Evolutionary conservation across 371 early-diverging fungal species (phyloP).

Genomic region (Chytridiales sp.): DNA sequence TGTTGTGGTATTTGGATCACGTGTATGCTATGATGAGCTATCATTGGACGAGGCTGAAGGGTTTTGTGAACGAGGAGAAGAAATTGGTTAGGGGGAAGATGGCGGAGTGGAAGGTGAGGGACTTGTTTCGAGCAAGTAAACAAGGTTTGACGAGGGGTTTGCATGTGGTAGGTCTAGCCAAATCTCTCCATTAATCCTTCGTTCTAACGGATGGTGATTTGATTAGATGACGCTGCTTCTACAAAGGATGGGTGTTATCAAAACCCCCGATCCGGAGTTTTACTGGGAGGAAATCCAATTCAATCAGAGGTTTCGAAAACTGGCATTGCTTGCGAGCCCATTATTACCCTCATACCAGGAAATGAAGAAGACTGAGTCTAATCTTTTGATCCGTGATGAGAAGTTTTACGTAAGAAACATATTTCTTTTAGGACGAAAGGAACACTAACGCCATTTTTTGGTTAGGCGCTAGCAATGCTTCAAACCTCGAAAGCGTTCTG

Average conservation of each 20-base stretch:
- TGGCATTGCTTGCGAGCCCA: no score
- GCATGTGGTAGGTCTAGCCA: background rate
- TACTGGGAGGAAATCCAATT: constrained; percentile 60
- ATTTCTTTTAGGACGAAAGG: no score
- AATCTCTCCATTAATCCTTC: background rate
- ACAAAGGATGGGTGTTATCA: constrained; percentile 47
- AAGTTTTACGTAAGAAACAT: no score
- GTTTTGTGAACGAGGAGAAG: constrained; percentile 17
- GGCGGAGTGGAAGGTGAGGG: background rate
- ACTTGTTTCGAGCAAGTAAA: background rate
- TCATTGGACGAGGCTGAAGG: constrained; percentile 17
- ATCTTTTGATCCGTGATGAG: no score
- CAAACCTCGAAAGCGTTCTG: no score
- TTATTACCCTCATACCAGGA: no score
- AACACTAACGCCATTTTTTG: no score
- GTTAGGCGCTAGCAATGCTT: no score
- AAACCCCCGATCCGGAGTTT: constrained; percentile 42
- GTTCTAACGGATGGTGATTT: background rate
- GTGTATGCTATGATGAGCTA: constrained; percentile 24
- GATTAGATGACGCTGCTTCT: constrained; percentile 23
- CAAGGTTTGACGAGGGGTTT: constrained; percentile 12
- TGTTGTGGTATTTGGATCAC: constrained; percentile 59
- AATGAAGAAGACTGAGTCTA: no score
- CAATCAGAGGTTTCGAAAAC: constrained; percentile 63
- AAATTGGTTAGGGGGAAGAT: background rate